Base-by-base conservation (phyloP, 202 grass and related monocot species). In the Hordeum pubiflorum region DNA sequence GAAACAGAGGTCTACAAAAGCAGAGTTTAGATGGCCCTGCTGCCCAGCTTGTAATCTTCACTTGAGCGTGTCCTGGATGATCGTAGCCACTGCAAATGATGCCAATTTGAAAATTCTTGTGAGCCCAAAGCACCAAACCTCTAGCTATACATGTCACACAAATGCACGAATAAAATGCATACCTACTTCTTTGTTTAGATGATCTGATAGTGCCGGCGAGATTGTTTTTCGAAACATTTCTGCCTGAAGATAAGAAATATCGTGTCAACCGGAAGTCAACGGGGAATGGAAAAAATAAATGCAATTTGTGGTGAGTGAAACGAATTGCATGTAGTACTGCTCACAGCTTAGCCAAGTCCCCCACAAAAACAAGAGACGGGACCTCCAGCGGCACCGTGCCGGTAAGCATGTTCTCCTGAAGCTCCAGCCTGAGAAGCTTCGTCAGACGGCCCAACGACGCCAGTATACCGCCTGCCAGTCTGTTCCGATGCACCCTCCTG, bases 341-440 rank as follows among this genome's bases (percentile, higher is more conserved):
- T 86, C 67, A 97, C 93, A 97, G 13, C 60, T 89, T 81, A 31
- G 65, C 56, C 78, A 97, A 81, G 62, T 86, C 81, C 9, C 93
- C 90, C 46, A 22, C 27, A 63, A 86, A 15, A 14, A 89, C 33
- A 71, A 97, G 88, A 36, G 86, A 81, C 22, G 93, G 84, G 36
- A 97, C 32, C 72, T 91, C 78, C 55, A 58, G 11, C 8, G 90
- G 90, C 66, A 97, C 33, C 7, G 10, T 63, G 15, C 90, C 90
- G 6, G n/a, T 89, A 8, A 93, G 62, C 0, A 7, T 0, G 41
- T 97, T 97, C 27, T 40, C n/a, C 14, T 93, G 72, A 59, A 97
- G 86, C 54, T 91, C 84, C 83, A 97, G 22, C 24, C 62, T 74
- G n/a, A 39, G 0, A 56, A 92, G 74, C 38, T 65, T 87, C 0